phyloP scores from a whole-genome alignment of 345 rosid genomes.

The Brassica juncea region DNA sequence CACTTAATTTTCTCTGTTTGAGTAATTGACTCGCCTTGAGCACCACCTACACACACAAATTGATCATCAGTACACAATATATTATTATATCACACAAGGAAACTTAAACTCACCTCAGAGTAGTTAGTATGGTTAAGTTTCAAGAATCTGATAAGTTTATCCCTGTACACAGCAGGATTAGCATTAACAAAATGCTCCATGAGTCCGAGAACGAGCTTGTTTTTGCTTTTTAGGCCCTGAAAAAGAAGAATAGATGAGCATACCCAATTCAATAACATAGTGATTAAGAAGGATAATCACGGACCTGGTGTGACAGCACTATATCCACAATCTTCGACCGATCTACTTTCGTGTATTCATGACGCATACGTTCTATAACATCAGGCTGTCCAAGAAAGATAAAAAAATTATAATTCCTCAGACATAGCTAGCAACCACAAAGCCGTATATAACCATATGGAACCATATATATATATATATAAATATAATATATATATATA shows the following conservation, averaged over 20 bases:
- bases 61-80: slow-evolving; percentile 10
- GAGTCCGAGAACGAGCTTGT: slow-evolving; percentile 82
- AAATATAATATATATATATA: background rate
- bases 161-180: slow-evolving; percentile 97
- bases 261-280: background rate
- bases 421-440: background rate
- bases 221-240: slow-evolving; percentile 93
- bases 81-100: background rate
- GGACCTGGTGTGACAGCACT: slow-evolving; percentile 99
- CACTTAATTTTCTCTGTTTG: slow-evolving; percentile 94
- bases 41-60: slow-evolving; percentile 65
- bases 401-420: slow-evolving; percentile 5
- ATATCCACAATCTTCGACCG: slow-evolving; percentile 87
- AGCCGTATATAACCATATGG: background rate
- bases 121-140: slow-evolving; percentile 87
- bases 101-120: slow-evolving; percentile 70
- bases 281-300: slow-evolving; percentile 18
- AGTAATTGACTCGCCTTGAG: slow-evolving; percentile 94
- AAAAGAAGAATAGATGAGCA: slow-evolving; percentile 27
- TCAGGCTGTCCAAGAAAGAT: slow-evolving; percentile 63
- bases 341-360: slow-evolving; percentile 85
- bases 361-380: slow-evolving; percentile 96
- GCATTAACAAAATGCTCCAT: slow-evolving; percentile 99
- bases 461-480: background rate
- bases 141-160: slow-evolving; percentile 85